Percentiles rank a stretch among this genome's conserved stretches.
Conservation (phyloP, 352 stramenopile species). For the Globisporangium alternatum region DNA sequence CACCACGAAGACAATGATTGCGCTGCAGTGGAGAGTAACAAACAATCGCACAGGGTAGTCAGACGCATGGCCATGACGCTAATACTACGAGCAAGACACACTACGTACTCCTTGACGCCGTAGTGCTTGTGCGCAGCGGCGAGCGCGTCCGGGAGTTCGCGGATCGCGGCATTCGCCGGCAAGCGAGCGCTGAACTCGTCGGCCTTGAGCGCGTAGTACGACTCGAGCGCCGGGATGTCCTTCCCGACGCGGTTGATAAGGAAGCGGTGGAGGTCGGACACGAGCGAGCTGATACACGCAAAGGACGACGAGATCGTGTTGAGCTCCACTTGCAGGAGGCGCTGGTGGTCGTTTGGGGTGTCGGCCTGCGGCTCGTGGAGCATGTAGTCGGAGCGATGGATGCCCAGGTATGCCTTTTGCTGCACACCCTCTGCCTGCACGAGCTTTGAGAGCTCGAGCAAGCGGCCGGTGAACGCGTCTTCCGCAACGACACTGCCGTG, state of each 20-base stretch:
- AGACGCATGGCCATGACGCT: too few species aligned
- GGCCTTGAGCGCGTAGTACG: constrained; percentile 44
- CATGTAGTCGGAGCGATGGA: constrained; percentile 96
- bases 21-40: constrained; percentile 22
- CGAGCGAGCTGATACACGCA: constrained; percentile 91
- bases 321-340: constrained; percentile 94
- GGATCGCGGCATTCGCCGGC: constrained; percentile 65
- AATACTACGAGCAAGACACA: too few species aligned
- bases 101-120: constrained; percentile 57
- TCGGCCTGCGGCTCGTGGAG: constrained; percentile 73
- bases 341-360: constrained; percentile 42
- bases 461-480: constrained; percentile 81
- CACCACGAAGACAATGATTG: constrained; percentile 90
- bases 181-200: constrained; percentile 42
- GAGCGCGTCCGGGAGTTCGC: constrained; percentile 62
- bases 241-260: constrained; percentile 45
- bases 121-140: constrained; percentile 71
- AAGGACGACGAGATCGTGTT: constrained; percentile 99
- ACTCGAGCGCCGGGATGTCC: constrained; percentile 48
- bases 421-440: constrained; percentile 67
- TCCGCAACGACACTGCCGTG: constrained; percentile 59
- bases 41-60: background rate
- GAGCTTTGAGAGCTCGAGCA: constrained; percentile 77
- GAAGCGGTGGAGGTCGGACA: constrained; percentile 90
- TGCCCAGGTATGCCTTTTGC: constrained; percentile 84